Evolutionary conservation across 305 asterid genomes (phyloP).

Genomic region (Fraxinus ornus): DNA sequence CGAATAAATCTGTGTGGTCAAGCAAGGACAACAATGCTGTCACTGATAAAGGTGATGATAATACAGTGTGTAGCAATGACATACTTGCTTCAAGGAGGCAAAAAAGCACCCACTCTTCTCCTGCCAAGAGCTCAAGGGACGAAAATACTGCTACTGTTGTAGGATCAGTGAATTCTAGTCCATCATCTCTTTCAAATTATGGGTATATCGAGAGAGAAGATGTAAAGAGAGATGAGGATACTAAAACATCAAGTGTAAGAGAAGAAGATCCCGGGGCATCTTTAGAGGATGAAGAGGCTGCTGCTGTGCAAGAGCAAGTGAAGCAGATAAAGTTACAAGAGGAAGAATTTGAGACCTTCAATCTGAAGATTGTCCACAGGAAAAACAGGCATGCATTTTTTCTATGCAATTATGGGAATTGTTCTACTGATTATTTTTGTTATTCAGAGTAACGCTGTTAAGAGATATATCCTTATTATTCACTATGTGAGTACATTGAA

Average conservation of each 20-base stretch:
- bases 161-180: constrained; percentile 84
- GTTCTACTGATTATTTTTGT: constrained; percentile 20
- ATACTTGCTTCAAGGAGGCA: constrained; percentile 71
- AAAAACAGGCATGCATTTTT: constrained; percentile 74
- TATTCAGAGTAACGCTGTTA: not conserved
- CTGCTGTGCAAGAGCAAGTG: constrained; percentile 97
- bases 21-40: constrained; percentile 47
- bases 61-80: constrained; percentile 53
- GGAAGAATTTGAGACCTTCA: constrained; percentile 94
- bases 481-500: not conserved
- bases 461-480: not conserved
- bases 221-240: constrained; percentile 54
- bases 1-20: constrained; percentile 64
- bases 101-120: constrained; percentile 68
- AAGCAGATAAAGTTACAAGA: constrained; percentile 96
- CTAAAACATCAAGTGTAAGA: constrained; percentile 37
- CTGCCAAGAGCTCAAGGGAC: constrained; percentile 66
- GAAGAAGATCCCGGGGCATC: constrained; percentile 67
- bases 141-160: constrained; percentile 44
- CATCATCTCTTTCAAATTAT: constrained; percentile 76
- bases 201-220: constrained; percentile 57
- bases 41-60: constrained; percentile 54
- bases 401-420: constrained; percentile 12
- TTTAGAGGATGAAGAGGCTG: constrained; percentile 92
- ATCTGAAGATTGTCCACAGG: constrained; percentile 91